Evolutionary conservation across 108 stramenopile species (phyloP), one percentile per base, ranked within the genome.

Genomic region (Nitzschia putrida): DNA sequence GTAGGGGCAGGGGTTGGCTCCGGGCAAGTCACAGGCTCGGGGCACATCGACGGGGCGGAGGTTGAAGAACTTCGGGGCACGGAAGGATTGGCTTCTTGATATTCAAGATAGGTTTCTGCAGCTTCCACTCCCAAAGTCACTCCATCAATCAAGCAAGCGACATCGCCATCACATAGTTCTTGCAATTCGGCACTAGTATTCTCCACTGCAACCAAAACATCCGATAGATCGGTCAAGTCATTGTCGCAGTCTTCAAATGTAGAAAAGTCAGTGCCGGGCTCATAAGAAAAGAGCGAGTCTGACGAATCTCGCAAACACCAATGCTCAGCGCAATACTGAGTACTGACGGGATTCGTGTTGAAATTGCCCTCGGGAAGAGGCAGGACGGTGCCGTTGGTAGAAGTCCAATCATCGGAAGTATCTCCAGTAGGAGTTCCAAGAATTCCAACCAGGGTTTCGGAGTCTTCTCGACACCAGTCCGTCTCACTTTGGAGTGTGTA

Each of bases 221-320:
- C n/a, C n/a, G n/a, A n/a, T n/a, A n/a, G n/a, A n/a, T n/a, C n/a
- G n/a, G n/a, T n/a, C n/a, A n/a, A n/a, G n/a, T n/a, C n/a, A 21
- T 53, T 53, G 53, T 53, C 53, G 53, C 53, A 53, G 8, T 53
- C 8, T 14, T 53, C 53, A 20, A 53, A 53, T 8, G 21, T 20
- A 8, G 16, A 8, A 21, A 53, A 53, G 53, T n/a, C n/a, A 21
- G 53, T 53, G 11, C n/a, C 53, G 21, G 8, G 53, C 18, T 53
- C 53, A 21, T 53, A 53, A 9, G 53, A 20, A n/a, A 53, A 53
- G 53, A 20, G 21, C 8, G 53, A 53, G 53, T 53, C 53, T n/a
- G 53, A 53, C 21, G 8, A 14, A 8, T 53, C 8, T 8, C 8
- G 16, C 8, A 53, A 8, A 20, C 53, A 53, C 53, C 53, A 53